These are phyloP conservation scores for Oryza coarctata DNA, from an alignment of 176 grass and related monocot species.

Conservation along the genomic window DNA sequence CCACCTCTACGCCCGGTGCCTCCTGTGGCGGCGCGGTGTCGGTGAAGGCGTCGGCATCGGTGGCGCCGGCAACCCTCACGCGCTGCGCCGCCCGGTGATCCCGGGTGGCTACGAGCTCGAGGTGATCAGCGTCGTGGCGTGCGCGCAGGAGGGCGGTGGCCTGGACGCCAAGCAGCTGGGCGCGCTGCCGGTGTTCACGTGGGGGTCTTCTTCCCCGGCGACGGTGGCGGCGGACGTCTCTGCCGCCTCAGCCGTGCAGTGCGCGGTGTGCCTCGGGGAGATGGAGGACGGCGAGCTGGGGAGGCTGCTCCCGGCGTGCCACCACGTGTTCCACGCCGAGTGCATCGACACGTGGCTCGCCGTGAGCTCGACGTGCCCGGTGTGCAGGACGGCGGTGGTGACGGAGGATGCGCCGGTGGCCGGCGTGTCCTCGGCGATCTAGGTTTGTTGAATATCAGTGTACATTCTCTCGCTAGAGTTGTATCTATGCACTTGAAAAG, in stretches of 20 bases:
- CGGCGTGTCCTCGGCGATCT: not conserved
- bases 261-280: conserved; percentile 53
- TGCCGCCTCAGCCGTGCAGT: not conserved
- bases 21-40: conserved; percentile 3
- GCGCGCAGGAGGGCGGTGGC: conserved; percentile 1
- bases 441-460: not conserved
- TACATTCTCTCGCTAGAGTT: not conserved
- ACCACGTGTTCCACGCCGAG: conserved; percentile 51
- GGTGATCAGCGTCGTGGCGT: not conserved
- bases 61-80: not conserved
- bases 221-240: not conserved
- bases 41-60: too few species aligned
- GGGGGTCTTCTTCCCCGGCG: not conserved
- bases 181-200: conserved; percentile 46
- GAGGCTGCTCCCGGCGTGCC: conserved; percentile 53
- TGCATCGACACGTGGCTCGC: conserved; percentile 65
- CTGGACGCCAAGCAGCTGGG: conserved; percentile 43
- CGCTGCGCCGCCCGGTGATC: not conserved
- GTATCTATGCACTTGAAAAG: not conserved
- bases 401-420: not conserved
- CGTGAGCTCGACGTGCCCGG: conserved; percentile 50
- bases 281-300: conserved; percentile 52
- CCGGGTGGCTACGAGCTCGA: conserved; percentile 15
- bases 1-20: conserved; percentile 47
- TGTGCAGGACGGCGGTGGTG: conserved; percentile 47